phyloP scores from a whole-genome alignment of 2,329 filamentous ascomycete genomes.

The Scedosporium minutisporum region DNA sequence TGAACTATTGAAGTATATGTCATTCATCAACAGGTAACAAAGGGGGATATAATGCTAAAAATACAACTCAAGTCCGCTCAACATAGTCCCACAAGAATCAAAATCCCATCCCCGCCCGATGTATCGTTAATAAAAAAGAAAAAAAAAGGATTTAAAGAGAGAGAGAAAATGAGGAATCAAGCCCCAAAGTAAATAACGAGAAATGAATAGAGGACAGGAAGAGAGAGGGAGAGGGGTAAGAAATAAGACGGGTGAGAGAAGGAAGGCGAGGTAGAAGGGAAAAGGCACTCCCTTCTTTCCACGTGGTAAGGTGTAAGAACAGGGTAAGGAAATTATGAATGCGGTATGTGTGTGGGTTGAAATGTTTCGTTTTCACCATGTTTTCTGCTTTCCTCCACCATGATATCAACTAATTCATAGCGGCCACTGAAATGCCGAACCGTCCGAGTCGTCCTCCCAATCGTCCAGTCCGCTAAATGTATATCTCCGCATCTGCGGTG shows the following conservation, averaged over 20 bases:
- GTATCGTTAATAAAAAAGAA: neutral
- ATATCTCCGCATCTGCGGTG: slow-evolving; percentile 11
- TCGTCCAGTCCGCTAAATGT: slow-evolving; percentile 14
- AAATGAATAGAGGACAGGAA: neutral
- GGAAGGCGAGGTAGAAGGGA: slow-evolving; percentile 6
- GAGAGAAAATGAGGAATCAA: neutral
- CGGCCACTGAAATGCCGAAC: slow-evolving; percentile 1
- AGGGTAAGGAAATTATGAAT: neutral
- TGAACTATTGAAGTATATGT: neutral
- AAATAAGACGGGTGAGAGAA: neutral
- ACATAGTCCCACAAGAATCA: neutral
- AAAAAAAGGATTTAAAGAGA: neutral
- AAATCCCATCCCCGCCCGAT: slow-evolving; percentile 5
- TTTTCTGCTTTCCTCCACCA: neutral
- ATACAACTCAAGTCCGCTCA: neutral
- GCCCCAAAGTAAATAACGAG: neutral
- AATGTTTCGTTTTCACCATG: neutral
- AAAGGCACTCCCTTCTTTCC: neutral
- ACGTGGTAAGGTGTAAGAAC: neutral
- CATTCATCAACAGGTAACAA: neutral
- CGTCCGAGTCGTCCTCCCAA: slow-evolving; percentile 11
- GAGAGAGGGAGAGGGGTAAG: slow-evolving; percentile 2
- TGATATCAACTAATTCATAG: neutral
- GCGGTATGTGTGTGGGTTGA: neutral
- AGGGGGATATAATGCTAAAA: neutral